phyloP scores from a whole-genome alignment of 2,329 filamentous ascomycete species.

The Aspergillus cejpii region DNA sequence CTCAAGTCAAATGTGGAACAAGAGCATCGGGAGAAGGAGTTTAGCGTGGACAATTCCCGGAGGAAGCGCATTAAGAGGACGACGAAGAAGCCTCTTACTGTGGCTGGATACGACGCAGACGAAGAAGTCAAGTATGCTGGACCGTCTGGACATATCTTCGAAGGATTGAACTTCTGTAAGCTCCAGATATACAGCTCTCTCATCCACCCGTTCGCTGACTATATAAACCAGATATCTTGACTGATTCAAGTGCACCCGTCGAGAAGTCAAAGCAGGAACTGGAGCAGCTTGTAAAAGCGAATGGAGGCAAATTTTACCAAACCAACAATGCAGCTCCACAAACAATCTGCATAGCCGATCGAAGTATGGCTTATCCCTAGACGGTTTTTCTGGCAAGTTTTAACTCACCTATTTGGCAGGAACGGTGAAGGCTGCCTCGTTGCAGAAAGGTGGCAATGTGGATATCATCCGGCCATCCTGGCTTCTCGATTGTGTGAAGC shows the following conservation, averaged over 20 bases:
- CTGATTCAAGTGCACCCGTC: slow-evolving; percentile 60
- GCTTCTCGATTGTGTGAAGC: slow-evolving; percentile 72
- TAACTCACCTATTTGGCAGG: slow-evolving; percentile 26
- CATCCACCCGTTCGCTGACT: slow-evolving; percentile 8
- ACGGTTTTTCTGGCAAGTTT: too few relatives aligned
- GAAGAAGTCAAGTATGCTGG: slow-evolving; percentile 50
- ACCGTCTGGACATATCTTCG: slow-evolving; percentile 60
- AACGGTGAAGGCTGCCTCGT: slow-evolving; percentile 71
- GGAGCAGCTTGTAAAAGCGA: slow-evolving; percentile 71
- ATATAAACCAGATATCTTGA: slow-evolving; percentile 54
- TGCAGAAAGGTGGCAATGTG: slow-evolving; percentile 64
- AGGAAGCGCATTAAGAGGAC: slow-evolving; percentile 57
- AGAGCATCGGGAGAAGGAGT: slow-evolving; percentile 64
- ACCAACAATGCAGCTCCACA: slow-evolving; percentile 55
- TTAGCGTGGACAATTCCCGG: slow-evolving; percentile 62
- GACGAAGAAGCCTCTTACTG: slow-evolving; percentile 61
- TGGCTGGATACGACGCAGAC: slow-evolving; percentile 61
- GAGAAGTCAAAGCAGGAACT: slow-evolving; percentile 74
- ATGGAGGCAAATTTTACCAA: slow-evolving; percentile 75
- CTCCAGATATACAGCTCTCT: slow-evolving; percentile 12
- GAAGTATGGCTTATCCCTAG: slow-evolving; percentile 42
- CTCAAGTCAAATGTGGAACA: slow-evolving; percentile 63
- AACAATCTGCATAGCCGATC: slow-evolving; percentile 72
- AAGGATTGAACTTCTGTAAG: slow-evolving; percentile 66
- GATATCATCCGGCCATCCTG: slow-evolving; percentile 74